Conservation (phyloP, 2,329 filamentous ascomycete genomes). For the Phaeosphaeria sp. region DNA sequence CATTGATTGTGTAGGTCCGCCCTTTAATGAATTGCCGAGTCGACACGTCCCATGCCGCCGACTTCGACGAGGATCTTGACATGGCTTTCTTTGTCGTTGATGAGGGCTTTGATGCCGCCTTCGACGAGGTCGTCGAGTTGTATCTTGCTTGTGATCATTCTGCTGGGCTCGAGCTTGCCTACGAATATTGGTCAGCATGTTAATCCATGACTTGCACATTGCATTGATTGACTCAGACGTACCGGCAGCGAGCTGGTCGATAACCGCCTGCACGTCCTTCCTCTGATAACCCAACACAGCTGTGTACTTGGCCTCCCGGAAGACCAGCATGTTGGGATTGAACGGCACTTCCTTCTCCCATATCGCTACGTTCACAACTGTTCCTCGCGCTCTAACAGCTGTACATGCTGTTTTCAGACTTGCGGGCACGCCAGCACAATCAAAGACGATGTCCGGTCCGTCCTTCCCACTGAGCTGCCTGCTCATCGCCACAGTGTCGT, state of each 20-base stretch:
- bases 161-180: constrained; percentile 59
- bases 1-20: background rate
- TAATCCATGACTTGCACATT: background rate
- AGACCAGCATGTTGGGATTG: constrained; percentile 61
- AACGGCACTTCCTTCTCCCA: constrained; percentile 65
- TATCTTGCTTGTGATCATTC: constrained; percentile 68
- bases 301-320: constrained; percentile 60
- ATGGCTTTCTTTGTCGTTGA: constrained; percentile 66
- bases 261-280: constrained; percentile 64
- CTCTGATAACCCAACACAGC: constrained; percentile 59
- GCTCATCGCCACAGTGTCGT: constrained; percentile 56
- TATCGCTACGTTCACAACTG: constrained; percentile 69
- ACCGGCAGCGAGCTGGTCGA: constrained; percentile 56
- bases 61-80: constrained; percentile 67
- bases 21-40: constrained; percentile 13
- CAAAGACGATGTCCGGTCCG: constrained; percentile 66
- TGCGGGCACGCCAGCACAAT: constrained; percentile 66
- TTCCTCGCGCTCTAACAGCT: constrained; percentile 60
- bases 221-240: constrained; percentile 6
- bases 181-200: background rate
- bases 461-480: constrained; percentile 56
- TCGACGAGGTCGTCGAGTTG: constrained; percentile 63
- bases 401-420: constrained; percentile 53
- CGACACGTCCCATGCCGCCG: constrained; percentile 20
- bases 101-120: constrained; percentile 63